Base-by-base conservation (phyloP, 2,329 filamentous ascomycete genomes). In the Colletotrichum caudatum region DNA sequence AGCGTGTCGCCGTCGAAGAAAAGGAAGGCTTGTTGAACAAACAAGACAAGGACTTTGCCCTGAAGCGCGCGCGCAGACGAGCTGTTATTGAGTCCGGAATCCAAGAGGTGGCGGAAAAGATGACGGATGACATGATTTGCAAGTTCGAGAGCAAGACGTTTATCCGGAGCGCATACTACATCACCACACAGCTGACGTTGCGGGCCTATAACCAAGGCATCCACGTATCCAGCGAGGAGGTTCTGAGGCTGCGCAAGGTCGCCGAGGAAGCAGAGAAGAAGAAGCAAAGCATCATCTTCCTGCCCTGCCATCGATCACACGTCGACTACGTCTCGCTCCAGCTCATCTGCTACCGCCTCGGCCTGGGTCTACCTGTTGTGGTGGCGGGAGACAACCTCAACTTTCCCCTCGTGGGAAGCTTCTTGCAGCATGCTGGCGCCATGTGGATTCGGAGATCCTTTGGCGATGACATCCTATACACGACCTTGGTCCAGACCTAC, bases 311-410 rank as follows among this genome's bases (percentile, higher is more conserved):
- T 81, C 90, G 95, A 67, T 97, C 94, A 3, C 96, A 99, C 78
- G 93, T 98, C 74, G 96, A 99, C 79, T 99, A 99, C 77, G 94
- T 99, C 73, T 95, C 94, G 5, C 85, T 98, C 46, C 96, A 99
- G 78, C 85, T 99, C 51, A 97, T 99, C 67, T 99, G 96, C 82
- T 99, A 98, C 81, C 91, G 96, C 1, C 84, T 99, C 5, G 96
- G 96, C 1, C 88, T 99, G 23, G 94, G 92, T 0, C 84, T 99
- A 2, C 96, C 96, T 0, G 94, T 95, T 1, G 94, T 99, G 2
- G 95, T 99, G 0, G 94, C 96, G 1, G 96, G 96, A 12, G 96
- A 99, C 78, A 99, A 99, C 77, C 84, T 99, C 62, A 99, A 99
- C 78, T 94, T 99, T 75, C 96, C 96, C 0, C 83, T 97, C 1